Percentiles rank a stretch among this genome's conserved stretches.
Conservation (phyloP, 768 basidiomycete genomes). For the Rhodotorula graminis region DNA sequence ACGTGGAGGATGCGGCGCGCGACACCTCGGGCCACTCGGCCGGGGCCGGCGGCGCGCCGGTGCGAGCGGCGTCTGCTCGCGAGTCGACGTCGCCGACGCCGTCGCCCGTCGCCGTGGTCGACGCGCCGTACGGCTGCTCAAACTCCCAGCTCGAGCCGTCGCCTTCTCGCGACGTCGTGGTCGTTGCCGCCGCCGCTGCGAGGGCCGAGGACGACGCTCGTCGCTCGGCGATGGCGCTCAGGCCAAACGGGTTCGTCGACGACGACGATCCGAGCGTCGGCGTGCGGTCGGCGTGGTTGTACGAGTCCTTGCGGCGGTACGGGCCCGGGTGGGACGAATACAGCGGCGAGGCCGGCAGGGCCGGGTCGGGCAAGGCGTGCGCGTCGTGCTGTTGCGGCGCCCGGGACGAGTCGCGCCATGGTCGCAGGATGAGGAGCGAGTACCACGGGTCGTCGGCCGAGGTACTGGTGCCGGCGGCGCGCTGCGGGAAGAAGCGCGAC, state of each 20-base stretch:
- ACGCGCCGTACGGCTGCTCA: slow-evolving; percentile 11
- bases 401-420: background rate
- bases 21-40: background rate
- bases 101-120: background rate
- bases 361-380: slow-evolving; percentile 10
- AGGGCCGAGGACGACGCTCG: background rate
- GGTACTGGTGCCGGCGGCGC: background rate
- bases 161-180: background rate
- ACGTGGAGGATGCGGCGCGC: background rate
- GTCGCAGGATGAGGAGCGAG: slow-evolving; percentile 16
- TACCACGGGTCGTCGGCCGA: background rate
- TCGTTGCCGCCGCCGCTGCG: background rate
- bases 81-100: background rate
- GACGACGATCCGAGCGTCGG: slow-evolving; percentile 20
- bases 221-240: background rate
- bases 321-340: background rate
- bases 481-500: background rate
- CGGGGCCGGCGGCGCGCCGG: background rate
- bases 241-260: slow-evolving; percentile 10
- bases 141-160: slow-evolving; percentile 11
- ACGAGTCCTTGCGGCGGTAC: slow-evolving; percentile 17
- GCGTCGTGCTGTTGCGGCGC: background rate
- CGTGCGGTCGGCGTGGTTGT: slow-evolving; percentile 9
- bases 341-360: background rate
- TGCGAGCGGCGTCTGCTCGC: background rate